Evolutionary conservation across 345 rosid species (phyloP).

Genomic region (Pelargonium nanum): DNA sequence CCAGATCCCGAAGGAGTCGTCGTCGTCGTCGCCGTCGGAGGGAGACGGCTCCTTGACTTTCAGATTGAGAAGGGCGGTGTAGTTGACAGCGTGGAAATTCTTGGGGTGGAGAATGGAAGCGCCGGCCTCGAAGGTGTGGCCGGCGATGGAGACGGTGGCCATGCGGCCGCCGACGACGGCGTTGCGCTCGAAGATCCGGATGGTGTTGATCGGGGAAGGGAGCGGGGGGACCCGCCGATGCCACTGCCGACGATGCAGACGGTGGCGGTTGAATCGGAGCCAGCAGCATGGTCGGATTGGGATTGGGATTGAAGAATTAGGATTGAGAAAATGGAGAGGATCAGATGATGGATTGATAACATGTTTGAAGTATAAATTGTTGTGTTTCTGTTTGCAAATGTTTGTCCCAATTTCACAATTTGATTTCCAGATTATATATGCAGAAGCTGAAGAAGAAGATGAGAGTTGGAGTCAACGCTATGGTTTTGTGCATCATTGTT

Average conservation of each 20-base stretch:
- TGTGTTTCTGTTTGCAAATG: too few relatives aligned
- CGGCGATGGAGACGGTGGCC: conserved; percentile 50
- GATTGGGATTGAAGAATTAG: conserved; percentile 3
- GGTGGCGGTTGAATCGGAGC: conserved; percentile 16
- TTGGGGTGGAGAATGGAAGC: conserved; percentile 86
- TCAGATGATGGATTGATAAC: too few relatives aligned
- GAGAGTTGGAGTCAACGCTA: too few relatives aligned
- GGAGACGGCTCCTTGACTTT: conserved; percentile 28
- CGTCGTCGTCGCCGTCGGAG: conserved; percentile 31
- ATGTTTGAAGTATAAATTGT: too few relatives aligned
- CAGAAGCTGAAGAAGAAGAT: too few relatives aligned
- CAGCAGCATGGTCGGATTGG: conserved; percentile 11
- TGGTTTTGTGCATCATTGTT: too few relatives aligned
- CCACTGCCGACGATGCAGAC: conserved; percentile 82
- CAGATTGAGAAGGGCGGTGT: conserved; percentile 37
- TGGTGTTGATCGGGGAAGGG: conserved; percentile 12
- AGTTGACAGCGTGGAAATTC: conserved; percentile 64
- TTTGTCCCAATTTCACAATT: too few relatives aligned
- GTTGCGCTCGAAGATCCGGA: conserved; percentile 59
- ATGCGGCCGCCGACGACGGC: conserved; percentile 82
- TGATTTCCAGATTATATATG: too few relatives aligned
- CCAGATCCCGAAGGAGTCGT: conserved; percentile 60
- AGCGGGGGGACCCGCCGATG: conserved; percentile 64
- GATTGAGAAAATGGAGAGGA: conserved; percentile 14
- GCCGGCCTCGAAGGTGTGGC: conserved; percentile 79